Conservation (phyloP, 345 rosid species). For the Erysimum cheiranthoides region DNA sequence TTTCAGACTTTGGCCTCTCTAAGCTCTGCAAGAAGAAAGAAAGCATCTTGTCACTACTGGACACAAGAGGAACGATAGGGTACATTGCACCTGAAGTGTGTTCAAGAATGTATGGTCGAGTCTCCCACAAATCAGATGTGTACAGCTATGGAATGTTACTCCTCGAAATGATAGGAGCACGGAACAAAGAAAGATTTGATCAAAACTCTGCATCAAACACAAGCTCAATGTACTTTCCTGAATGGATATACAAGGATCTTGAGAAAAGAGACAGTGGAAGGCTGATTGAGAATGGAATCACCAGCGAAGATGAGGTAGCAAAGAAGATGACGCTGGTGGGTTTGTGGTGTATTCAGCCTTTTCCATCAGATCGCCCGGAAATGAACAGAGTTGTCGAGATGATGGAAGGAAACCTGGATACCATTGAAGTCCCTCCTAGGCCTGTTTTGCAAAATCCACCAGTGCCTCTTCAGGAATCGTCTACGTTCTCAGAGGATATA, state of each 20-base stretch:
- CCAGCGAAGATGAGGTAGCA: slow-evolving; percentile 19
- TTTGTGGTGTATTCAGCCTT: slow-evolving; percentile 50
- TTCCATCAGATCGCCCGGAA: slow-evolving; percentile 42
- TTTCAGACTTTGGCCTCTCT: slow-evolving; percentile 58
- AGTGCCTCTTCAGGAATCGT: slow-evolving; percentile 26
- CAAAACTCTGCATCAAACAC: no score
- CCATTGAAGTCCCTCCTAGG: slow-evolving; percentile 36
- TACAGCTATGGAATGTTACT: slow-evolving; percentile 62
- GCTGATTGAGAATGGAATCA: not conserved
- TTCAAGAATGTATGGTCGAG: slow-evolving; percentile 45
- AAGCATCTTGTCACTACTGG: slow-evolving; percentile 45
- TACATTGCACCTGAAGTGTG: slow-evolving; percentile 59
- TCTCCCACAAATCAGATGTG: slow-evolving; percentile 55
- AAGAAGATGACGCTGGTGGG: slow-evolving; percentile 46
- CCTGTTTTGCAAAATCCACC: slow-evolving; percentile 23
- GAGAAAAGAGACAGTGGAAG: slow-evolving; percentile 27
- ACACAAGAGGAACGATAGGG: slow-evolving; percentile 53
- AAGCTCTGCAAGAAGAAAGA: slow-evolving; percentile 45
- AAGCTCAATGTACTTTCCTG: slow-evolving; percentile 50
- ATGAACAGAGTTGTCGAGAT: slow-evolving; percentile 46
- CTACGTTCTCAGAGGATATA: not conserved
- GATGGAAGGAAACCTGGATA: slow-evolving; percentile 45
- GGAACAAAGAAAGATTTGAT: no score
- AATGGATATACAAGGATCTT: slow-evolving; percentile 44
- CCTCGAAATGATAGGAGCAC: slow-evolving; percentile 51